phyloP scores from a whole-genome alignment of 257 asterid genomes.

The Striga asiatica region DNA sequence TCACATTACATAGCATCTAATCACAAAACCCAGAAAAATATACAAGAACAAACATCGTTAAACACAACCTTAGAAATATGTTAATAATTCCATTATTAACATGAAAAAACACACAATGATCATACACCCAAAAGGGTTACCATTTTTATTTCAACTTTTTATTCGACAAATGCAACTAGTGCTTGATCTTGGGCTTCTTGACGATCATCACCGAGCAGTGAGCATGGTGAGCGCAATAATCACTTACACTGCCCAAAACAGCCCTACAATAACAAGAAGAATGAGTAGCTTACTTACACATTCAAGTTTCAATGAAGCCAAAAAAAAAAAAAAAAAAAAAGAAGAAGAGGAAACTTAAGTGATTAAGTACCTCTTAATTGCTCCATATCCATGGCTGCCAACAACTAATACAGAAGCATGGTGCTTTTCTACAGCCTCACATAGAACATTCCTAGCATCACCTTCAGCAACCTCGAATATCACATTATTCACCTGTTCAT shows the following conservation, averaged over 20 bases:
- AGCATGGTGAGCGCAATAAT: slow-evolving; percentile 73
- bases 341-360: too few species aligned
- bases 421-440: slow-evolving; percentile 79
- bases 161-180: not conserved
- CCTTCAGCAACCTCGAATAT: slow-evolving; percentile 50
- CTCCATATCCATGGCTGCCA: slow-evolving; percentile 97
- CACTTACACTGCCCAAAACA: slow-evolving; percentile 77
- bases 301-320: too few species aligned
- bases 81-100: not conserved
- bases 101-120: not conserved
- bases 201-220: slow-evolving; percentile 76
- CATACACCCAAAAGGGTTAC: too few species aligned
- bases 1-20: too few species aligned
- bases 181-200: slow-evolving; percentile 34
- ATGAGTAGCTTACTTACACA: too few species aligned
- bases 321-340: too few species aligned
- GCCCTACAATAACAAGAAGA: slow-evolving; percentile 61
- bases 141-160: too few species aligned
- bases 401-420: slow-evolving; percentile 65
- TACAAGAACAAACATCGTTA: too few species aligned
- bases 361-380: slow-evolving; percentile 82
- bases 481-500: slow-evolving; percentile 57
- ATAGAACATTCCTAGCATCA: slow-evolving; percentile 78
- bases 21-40: too few species aligned
- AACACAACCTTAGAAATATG: too few species aligned